Evolutionary conservation across 2,329 filamentous ascomycete species (phyloP), one percentile per base, ranked within the genome.

Genomic region (Didymella segeticola): DNA sequence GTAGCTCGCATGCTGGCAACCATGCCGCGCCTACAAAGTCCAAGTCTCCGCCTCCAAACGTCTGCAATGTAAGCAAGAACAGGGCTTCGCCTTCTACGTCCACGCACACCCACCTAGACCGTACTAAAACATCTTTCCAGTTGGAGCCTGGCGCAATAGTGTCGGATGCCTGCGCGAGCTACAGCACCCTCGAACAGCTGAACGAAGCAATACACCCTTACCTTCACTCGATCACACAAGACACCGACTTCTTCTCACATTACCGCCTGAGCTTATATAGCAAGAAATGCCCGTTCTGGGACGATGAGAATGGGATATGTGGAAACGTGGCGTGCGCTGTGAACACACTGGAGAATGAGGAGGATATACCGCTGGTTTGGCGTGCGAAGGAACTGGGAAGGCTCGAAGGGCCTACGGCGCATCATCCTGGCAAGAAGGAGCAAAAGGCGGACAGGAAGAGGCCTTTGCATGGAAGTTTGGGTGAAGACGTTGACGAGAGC

Each of bases 221-320:
- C 46, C 79, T 99, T 63, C 84, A 90, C 67, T 88, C 90, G 49
- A 85, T 99, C 38, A 96, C 91, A 0, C 86, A 86, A 65, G 86
- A 89, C 47, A 96, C 93, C 74, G 95, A 99, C 77, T 99, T 97
- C 83, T 99, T 99, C 78, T 93, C 93, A 47, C 92, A 98, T 77
- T 99, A 98, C 79, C 89, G 95, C 53, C 80, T 99, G 38, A 98
- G 97, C 74, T 83, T 99, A 17, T 99, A 91, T 77, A 89, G 96
- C 76, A 96, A 95, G 76, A 86, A 86, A 77, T 99, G 95, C 70
- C 95, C 95, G 0, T 99, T 98, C 74, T 99, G 95, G 93, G 86
- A 88, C 70, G 95, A 99, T 74, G 88, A 92, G 57, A 89, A 89
- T 75, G 91, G 91, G 74, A 90, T 97, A 83, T 99, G 95, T 76